A percentile compares a stretch with the other conserved stretches of the same genome.
These are phyloP conservation scores for Lactarius evosmus DNA, from an alignment of 768 basidiomycete genomes.

Conservation along the genomic window DNA sequence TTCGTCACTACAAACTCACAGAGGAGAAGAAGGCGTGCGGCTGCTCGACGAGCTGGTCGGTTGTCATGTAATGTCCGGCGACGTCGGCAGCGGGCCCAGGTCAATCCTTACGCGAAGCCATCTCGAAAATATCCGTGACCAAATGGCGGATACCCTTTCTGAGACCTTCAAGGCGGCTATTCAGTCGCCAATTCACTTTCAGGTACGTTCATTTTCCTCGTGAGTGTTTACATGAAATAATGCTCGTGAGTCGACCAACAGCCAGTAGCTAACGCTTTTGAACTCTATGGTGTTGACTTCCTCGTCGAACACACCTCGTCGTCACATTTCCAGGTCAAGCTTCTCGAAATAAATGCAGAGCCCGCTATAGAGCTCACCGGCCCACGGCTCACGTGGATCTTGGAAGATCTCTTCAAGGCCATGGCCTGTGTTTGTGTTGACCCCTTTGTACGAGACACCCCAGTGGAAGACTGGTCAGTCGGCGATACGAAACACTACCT, in stretches of 20 bases:
- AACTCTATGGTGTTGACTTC: constrained; percentile 94
- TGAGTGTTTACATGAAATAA: neutral
- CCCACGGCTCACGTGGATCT: constrained; percentile 70
- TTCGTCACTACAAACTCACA: constrained; percentile 74
- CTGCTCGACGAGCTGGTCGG: constrained; percentile 79
- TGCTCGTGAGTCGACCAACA: constrained; percentile 34
- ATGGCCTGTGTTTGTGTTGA: constrained; percentile 66
- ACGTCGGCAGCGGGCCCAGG: neutral
- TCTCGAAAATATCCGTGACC: constrained; percentile 50
- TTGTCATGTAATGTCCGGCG: constrained; percentile 47
- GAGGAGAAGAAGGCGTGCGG: constrained; percentile 67
- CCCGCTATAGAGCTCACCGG: constrained; percentile 96
- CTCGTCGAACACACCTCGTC: constrained; percentile 52
- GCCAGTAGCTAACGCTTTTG: constrained; percentile 89
- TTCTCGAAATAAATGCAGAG: constrained; percentile 92
- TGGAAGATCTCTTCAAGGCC: constrained; percentile 74
- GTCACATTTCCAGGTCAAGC: constrained; percentile 48
- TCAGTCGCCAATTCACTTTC: constrained; percentile 79
- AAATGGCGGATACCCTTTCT: constrained; percentile 62
- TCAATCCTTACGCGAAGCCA: constrained; percentile 37
- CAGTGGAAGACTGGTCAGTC: constrained; percentile 42
- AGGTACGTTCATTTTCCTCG: constrained; percentile 45
- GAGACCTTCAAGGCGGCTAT: constrained; percentile 87
- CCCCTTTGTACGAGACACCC: constrained; percentile 51
- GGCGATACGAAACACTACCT: constrained; percentile 54